Evolutionary conservation across 495 filamentous ascomycete genomes (phyloP).

Genomic region (Penicillium mononematosum): DNA sequence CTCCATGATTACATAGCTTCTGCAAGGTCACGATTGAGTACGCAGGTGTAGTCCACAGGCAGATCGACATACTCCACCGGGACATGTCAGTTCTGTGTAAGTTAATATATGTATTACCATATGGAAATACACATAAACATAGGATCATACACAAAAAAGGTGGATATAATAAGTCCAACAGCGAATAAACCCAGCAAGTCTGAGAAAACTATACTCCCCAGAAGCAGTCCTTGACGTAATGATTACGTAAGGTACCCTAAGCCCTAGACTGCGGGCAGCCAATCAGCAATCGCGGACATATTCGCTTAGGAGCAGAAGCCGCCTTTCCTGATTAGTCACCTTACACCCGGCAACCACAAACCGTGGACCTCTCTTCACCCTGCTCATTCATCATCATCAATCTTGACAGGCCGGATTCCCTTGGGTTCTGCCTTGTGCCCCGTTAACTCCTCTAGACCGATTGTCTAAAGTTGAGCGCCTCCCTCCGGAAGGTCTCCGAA

Average conservation of each 20-base stretch:
- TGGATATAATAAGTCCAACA: neutral
- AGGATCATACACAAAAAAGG: neutral
- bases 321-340: constrained; percentile 16
- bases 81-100: neutral
- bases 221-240: constrained; percentile 7
- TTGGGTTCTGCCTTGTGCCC: constrained; percentile 43
- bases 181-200: neutral
- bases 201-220: constrained; percentile 2
- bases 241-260: constrained; percentile 19
- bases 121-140: neutral
- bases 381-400: constrained; percentile 30
- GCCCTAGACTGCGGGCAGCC: constrained; percentile 14
- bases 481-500: constrained; percentile 50
- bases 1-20: constrained; percentile 14
- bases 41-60: neutral
- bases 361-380: constrained; percentile 16
- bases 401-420: constrained; percentile 35
- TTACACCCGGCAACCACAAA: constrained; percentile 14
- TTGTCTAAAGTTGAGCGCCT: constrained; percentile 43
- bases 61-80: constrained; percentile 9
- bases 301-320: constrained; percentile 16
- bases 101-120: neutral
- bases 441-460: constrained; percentile 32
- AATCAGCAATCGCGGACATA: constrained; percentile 1
- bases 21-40: constrained; percentile 1